Conservation (phyloP, 208 protist genomes). For the Tritrichomonas musculus region DNA sequence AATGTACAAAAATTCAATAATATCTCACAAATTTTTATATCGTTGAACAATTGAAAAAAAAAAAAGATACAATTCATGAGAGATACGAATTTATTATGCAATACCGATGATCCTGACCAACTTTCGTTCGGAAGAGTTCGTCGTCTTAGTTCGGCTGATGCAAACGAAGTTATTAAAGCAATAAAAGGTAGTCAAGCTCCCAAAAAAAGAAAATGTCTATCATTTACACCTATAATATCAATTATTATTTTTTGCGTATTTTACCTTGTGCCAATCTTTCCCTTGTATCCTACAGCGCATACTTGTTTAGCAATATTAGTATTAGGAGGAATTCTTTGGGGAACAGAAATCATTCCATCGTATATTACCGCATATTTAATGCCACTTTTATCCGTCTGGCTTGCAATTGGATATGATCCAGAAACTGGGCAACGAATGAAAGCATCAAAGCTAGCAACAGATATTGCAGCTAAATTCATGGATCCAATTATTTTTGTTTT, state of each 20-base stretch:
- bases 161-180: not conserved
- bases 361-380: conserved; percentile 15
- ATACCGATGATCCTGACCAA: not conserved
- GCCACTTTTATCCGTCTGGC: not conserved
- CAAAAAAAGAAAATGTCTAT: not conserved
- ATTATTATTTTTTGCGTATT: not conserved
- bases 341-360: not conserved
- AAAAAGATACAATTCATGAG: no score
- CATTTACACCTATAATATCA: not conserved
- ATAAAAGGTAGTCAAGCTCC: not conserved
- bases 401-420: not conserved
- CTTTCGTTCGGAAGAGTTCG: not conserved
- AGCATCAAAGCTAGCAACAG: not conserved
- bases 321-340: not conserved
- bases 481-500: conserved; percentile 32
- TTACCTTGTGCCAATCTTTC: not conserved
- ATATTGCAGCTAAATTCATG: conserved; percentile 17
- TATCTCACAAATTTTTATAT: no score
- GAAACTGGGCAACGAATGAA: not conserved
- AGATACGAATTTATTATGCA: not conserved
- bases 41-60: no score
- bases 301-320: not conserved
- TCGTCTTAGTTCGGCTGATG: not conserved
- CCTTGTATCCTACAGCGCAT: not conserved
- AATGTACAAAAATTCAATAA: no score